These are phyloP conservation scores for Silene conica DNA, from an alignment of 148 eudicot species.

Conservation along the genomic window DNA sequence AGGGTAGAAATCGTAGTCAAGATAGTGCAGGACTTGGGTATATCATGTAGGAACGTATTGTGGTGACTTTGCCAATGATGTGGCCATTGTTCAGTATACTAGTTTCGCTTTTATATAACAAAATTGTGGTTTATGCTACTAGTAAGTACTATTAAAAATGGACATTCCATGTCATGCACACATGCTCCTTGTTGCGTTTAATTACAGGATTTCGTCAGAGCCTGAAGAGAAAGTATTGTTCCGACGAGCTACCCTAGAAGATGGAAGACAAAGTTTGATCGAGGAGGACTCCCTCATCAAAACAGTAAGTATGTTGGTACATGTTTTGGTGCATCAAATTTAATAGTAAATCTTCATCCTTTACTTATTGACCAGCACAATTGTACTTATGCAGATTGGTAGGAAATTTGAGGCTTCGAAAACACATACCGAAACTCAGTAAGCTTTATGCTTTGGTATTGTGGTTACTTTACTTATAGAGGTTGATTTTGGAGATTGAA, in stretches of 20 bases:
- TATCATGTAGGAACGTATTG: neutral
- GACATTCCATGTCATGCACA: no score
- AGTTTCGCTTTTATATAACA: neutral
- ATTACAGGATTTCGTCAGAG: constrained; percentile 55
- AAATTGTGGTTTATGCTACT: no score
- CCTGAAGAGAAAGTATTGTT: constrained; percentile 69
- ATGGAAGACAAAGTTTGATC: constrained; percentile 48
- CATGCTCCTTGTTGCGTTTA: constrained; percentile 16
- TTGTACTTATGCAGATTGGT: constrained; percentile 28
- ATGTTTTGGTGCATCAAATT: neutral
- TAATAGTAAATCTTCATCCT: neutral
- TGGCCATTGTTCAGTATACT: neutral
- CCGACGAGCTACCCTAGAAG: constrained; percentile 44
- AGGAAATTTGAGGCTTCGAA: constrained; percentile 38
- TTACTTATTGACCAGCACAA: neutral
- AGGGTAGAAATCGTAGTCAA: no score
- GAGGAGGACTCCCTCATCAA: constrained; percentile 43
- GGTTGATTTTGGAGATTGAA: neutral
- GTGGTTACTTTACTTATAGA: constrained; percentile 5
- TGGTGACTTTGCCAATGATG: neutral
- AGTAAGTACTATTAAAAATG: no score
- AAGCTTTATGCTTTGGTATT: constrained; percentile 23
- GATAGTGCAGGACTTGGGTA: no score
- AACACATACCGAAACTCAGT: constrained; percentile 58
- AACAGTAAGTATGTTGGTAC: constrained; percentile 39